Base-by-base conservation (phyloP, 176 grass and related monocot species). In the Chloris gayana region DNA sequence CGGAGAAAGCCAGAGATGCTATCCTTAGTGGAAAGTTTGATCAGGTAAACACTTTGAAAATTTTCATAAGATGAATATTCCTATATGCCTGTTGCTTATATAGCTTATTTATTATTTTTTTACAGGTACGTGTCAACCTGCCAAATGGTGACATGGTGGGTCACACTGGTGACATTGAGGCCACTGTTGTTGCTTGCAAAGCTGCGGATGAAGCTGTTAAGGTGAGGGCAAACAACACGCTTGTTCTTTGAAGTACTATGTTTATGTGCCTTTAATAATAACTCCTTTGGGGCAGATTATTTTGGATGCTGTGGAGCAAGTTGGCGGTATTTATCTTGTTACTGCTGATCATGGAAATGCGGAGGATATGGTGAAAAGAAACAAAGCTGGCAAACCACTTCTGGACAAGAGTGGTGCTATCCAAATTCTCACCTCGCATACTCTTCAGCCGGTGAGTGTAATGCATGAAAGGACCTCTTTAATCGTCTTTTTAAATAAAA, bases 91-190 rank as follows among this genome's bases (percentile, higher is more conserved):
- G 1, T 81, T 58, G 32, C 39, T 4, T 50, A 67, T 68, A 67
- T 68, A 75, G 5, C 31, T 33, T 13, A 63, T 33, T 33, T 13
- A 63, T 33, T 74, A 31, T 73, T 4, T 83, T 86, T n/a, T 61
- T 81, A 19, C 74, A 99, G 96, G 88, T 99, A 57, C 96, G 92
- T 85, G 91, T 99, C 49, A 99, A 99, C 85, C 70, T 99, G 46
- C 96, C 96, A 39, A 99, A 99, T 70, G 35, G 96, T 81, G 96
- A 99, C 66, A 99, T 99, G 96, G 96, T 99, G 39, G 96, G 96
- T 42, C 96, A 99, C 84, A 99, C 96, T 2, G 96, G 96, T 89
- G 96, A 99, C 69, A 99, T 99, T 42, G 96, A 99, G 71, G 96
- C 96, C 39, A 99, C 92, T 2, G 81, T 99, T 44, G 92, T 99